Evolutionary conservation across 768 basidiomycete genomes (phyloP), one percentile per base, ranked within the genome.

Genomic region (Suillus spraguei): DNA sequence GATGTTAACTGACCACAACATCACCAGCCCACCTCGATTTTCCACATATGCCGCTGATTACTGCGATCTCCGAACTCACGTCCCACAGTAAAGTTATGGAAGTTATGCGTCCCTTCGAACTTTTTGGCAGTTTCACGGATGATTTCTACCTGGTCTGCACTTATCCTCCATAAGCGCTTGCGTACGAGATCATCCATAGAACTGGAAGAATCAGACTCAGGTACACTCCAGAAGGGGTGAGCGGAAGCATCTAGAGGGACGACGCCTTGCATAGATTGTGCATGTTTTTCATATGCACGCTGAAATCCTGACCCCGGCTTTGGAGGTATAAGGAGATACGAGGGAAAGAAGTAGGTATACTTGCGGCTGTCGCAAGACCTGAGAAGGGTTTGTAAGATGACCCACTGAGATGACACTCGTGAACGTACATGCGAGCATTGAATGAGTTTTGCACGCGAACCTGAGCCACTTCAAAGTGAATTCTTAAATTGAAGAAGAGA

Each of bases 321-420:
- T 0, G 97, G 95, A 1, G 97, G 95, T 33, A 99, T 84, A 60
- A 99, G 83, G 46, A 96, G 82, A 76, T 99, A 97, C 1, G 93
- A 88, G 0, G 97, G 97, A 67, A 99, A 91, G 78, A 93, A 93
- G 77, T 99, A 99, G 17, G 96, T 97, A 78, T 99, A 99, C 74
- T 95, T 94, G 64, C 97, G 86, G 65, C 95, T 97, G 73, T 98
- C 96, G 77, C 96, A 98, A 3, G 87, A 81, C 64, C 94, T 95
- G 76, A 65, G 0, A 60, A 22, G 47, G 62, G 52, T 28, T 38
- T 28, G 33, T 38, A 44, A 52, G 49, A 39, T 17, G 32, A 11
- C 14, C 50, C 41, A 46, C 44, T 38, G 6, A 66, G n/a, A 59
- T 55, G 8, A 38, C 33, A 32, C 52, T 35, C 17, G 36, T 33